phyloP scores from a whole-genome alignment of 2,329 filamentous ascomycete species.

The Xylariaceae sp. region DNA sequence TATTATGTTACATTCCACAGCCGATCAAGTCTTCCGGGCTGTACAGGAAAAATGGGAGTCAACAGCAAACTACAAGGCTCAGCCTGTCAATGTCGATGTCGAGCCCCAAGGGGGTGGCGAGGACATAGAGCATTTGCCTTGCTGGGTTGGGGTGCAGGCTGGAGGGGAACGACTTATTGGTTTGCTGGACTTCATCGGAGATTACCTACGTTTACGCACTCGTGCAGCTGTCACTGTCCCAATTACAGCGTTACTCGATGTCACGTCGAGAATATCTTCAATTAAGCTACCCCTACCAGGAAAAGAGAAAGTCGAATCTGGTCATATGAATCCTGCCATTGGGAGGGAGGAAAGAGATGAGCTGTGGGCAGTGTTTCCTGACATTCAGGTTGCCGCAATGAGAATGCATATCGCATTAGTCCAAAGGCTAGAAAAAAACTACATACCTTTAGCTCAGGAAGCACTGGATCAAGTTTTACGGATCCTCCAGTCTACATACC shows the following conservation, averaged over 20 bases:
- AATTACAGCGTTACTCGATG: slow-evolving; percentile 69
- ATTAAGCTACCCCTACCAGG: slow-evolving; percentile 60
- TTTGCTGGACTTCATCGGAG: slow-evolving; percentile 68
- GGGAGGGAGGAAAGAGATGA: slow-evolving; percentile 81
- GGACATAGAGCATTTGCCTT: slow-evolving; percentile 59
- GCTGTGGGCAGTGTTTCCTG: slow-evolving; percentile 74
- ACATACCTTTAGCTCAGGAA: slow-evolving; percentile 65
- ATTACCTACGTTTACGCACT: slow-evolving; percentile 68
- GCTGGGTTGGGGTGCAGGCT: slow-evolving; percentile 76
- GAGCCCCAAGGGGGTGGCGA: slow-evolving; percentile 55
- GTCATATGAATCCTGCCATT: slow-evolving; percentile 75
- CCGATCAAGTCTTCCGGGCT: slow-evolving; percentile 78
- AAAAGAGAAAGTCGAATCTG: slow-evolving; percentile 52
- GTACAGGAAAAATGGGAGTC: slow-evolving; percentile 85
- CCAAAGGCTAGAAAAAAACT: slow-evolving; percentile 61
- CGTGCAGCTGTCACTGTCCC: slow-evolving; percentile 70
- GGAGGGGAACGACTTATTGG: slow-evolving; percentile 73
- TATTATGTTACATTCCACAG: slow-evolving; percentile 69
- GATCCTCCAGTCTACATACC: slow-evolving; percentile 67
- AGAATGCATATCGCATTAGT: slow-evolving; percentile 64
- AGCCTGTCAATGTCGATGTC: slow-evolving; percentile 51
- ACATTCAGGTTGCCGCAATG: slow-evolving; percentile 75
- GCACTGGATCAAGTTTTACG: slow-evolving; percentile 75
- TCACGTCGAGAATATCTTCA: slow-evolving; percentile 72
- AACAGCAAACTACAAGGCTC: slow-evolving; percentile 54